Evolutionary conservation across 805 yeast species (phyloP), one percentile per base, ranked within the genome.

Genomic region (Yarrowia porcina): DNA sequence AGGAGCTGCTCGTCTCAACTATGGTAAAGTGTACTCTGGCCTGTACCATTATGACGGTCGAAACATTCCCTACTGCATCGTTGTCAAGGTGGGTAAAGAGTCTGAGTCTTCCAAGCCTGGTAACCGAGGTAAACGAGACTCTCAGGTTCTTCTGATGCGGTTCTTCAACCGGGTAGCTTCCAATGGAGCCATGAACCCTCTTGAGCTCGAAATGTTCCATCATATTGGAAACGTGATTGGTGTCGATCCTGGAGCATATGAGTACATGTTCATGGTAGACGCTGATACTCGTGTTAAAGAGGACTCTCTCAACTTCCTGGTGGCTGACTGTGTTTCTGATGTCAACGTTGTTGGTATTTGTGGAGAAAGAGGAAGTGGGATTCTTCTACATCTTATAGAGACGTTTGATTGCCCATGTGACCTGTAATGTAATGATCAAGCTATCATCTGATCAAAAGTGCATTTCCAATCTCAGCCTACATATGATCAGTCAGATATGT

Each of bases 51-150:
- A 80, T 47, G 78, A 80, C 50, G 87, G 84, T 64, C 78, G 76
- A 30, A 80, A 83, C 50, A 82, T 83, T 28, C 87, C 87, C 0
- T 76, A 82, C 66, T 69, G 84, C 52, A 81, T 82, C 4, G 71
- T 83, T 63, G 86, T 83, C 47, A 83, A 83, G 71, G 83, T 84
- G 63, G 87, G 87, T 47, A 82, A 83, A 30, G 85, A 86, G 4
- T 81, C 78, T 10, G 87, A 83, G 70, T 80, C 79, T 9, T 77
- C 77, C 63, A 72, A 68, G 64, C 87, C 87, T 6, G 88, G 88
- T 61, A 83, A 83, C 71, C 77, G 87, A 70, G 88, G 87, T 68
- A 83, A 83, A 71, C 82, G 88, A 69, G 87, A 83, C 69, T 82
- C 87, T 21, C 88, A 83, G 71, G 77, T 83, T 59, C 71, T 83